Conservation (phyloP, 768 basidiomycete genomes). For the Auricularia auricula-judae region DNA sequence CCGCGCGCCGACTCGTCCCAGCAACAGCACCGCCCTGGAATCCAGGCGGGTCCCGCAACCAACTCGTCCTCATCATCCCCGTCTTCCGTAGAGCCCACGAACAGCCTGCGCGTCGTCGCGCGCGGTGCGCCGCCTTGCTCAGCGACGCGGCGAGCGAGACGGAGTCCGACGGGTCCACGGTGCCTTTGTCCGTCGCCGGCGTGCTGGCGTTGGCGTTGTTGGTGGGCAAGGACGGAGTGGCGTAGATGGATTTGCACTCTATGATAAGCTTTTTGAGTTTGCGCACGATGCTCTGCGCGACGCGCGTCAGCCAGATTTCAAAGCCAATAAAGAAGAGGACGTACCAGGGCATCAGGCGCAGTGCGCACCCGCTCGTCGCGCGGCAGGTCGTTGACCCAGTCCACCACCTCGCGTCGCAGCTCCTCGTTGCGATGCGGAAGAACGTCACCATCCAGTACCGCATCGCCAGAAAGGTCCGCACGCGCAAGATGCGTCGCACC, state of each 20-base stretch:
- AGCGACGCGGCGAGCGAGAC: not conserved
- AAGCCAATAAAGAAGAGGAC: conserved; percentile 12
- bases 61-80: not conserved
- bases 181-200: not conserved
- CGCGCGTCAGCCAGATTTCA: not conserved
- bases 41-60: not conserved
- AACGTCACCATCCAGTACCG: conserved; percentile 87
- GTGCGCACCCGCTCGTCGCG: conserved; percentile 58
- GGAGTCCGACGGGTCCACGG: not conserved
- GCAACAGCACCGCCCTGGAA: not conserved
- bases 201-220: not conserved
- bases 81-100: not conserved
- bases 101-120: not conserved
- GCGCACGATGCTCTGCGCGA: conserved; percentile 58
- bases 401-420: conserved; percentile 57
- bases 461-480: conserved; percentile 82
- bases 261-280: conserved; percentile 76
- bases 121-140: not conserved
- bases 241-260: conserved; percentile 44
- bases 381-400: conserved; percentile 72
- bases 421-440: conserved; percentile 72
- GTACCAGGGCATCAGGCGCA: conserved; percentile 61
- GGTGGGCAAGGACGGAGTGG: not conserved
- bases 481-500: conserved; percentile 66
- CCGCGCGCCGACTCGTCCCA: not conserved